Percentiles rank a stretch among this genome's conserved stretches.
Evolutionary conservation across 495 filamentous ascomycete species (phyloP).

Genomic region (Cladorrhinum samala): DNA sequence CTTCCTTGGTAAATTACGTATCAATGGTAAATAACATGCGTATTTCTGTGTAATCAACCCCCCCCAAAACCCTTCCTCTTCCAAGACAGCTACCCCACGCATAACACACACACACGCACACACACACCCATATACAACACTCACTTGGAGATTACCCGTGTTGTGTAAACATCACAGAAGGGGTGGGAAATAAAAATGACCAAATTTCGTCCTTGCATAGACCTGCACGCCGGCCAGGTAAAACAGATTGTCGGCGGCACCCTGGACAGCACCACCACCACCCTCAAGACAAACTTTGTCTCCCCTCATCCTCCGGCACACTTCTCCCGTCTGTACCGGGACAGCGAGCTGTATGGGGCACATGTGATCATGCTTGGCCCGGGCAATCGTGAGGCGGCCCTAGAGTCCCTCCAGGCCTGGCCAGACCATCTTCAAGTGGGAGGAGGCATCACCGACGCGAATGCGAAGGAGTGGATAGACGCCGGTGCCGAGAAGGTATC

Average conservation of each 20-base stretch:
- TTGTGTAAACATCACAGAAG: too few species aligned
- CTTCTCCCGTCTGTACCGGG: constrained; percentile 73
- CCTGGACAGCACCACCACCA: constrained; percentile 55
- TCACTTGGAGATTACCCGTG: background rate
- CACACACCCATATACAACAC: too few species aligned
- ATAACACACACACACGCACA: too few species aligned
- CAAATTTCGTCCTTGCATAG: constrained; percentile 90
- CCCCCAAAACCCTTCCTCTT: background rate
- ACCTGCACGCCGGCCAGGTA: constrained; percentile 89
- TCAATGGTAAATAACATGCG: background rate
- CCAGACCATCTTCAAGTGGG: constrained; percentile 75
- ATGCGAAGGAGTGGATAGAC: constrained; percentile 81
- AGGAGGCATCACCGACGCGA: constrained; percentile 79
- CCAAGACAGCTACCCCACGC: too few species aligned
- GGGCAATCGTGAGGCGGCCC: constrained; percentile 73
- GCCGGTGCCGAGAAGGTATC: constrained; percentile 76
- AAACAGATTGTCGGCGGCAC: constrained; percentile 98
- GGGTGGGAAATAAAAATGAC: constrained; percentile 74
- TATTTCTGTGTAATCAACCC: background rate
- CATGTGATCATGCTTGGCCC: constrained; percentile 96
- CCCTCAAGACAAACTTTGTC: constrained; percentile 84
- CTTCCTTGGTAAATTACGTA: background rate
- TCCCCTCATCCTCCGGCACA: constrained; percentile 73
- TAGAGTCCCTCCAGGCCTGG: constrained; percentile 71
- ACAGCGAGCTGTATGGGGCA: constrained; percentile 65